Conservation (phyloP, 1,139 yeast genomes). For the Yamadazyma buinensis region DNA sequence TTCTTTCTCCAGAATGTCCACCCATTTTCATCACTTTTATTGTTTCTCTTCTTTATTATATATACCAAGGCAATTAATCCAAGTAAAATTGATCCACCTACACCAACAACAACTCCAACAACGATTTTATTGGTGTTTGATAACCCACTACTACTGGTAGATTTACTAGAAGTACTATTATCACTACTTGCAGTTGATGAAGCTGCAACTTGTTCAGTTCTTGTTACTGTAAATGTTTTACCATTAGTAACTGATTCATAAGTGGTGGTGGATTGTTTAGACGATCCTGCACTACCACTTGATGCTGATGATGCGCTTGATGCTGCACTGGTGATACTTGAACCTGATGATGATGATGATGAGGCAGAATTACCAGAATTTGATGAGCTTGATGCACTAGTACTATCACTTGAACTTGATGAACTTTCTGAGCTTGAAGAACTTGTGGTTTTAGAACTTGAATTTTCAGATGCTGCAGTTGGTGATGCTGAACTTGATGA, state of each 20-base stretch:
- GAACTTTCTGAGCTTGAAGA: not conserved
- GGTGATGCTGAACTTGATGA: conserved; percentile 1
- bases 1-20: conserved; percentile 54
- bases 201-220: conserved; percentile 28
- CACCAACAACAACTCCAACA: conserved; percentile 51
- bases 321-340: not conserved
- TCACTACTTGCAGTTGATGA: conserved; percentile 27
- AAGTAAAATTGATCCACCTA: conserved; percentile 42
- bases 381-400: not conserved
- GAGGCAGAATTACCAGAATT: not conserved
- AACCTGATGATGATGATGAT: conserved; percentile 5
- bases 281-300: no score
- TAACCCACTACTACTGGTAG: conserved; percentile 26
- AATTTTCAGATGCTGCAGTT: conserved; percentile 1
- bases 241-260: conserved; percentile 35
- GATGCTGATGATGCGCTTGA: no score
- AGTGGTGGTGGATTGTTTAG: conserved; percentile 23
- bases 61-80: conserved; percentile 35
- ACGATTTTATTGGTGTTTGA: conserved; percentile 43
- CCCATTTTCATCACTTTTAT: conserved; percentile 26
- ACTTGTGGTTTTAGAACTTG: conserved; percentile 1
- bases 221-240: conserved; percentile 35
- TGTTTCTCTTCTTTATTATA: conserved; percentile 32
- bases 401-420: not conserved
- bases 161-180: conserved; percentile 7